A percentile compares a stretch with the other conserved stretches of the same genome.
These are phyloP conservation scores for Xerophyta viscosa DNA, from an alignment of 106 monocot genomes.

Conservation along the genomic window DNA sequence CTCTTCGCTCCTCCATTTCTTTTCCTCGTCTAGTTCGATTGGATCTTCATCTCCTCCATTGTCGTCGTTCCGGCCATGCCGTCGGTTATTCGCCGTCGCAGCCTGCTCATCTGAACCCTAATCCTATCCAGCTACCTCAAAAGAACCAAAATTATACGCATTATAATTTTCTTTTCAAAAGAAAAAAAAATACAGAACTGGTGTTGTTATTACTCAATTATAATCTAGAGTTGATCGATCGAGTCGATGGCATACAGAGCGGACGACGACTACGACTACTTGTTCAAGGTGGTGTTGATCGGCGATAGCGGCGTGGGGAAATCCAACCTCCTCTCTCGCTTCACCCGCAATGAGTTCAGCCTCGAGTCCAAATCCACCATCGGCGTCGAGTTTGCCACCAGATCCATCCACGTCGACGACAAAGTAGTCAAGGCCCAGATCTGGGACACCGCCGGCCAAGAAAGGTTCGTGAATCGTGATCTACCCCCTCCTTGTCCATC, in stretches of 20 bases:
- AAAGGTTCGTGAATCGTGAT: constrained; percentile 59
- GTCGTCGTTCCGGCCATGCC: no score
- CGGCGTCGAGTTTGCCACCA: constrained; percentile 69
- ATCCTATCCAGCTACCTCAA: no score
- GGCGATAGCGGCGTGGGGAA: constrained; percentile 56
- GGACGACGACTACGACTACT: constrained; percentile 55
- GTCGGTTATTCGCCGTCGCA: no score
- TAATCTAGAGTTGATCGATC: no score
- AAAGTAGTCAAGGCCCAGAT: constrained; percentile 92
- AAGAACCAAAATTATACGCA: no score
- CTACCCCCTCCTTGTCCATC: background rate
- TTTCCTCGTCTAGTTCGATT: no score
- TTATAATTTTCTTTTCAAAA: no score
- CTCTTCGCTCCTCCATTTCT: no score
- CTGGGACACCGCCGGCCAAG: constrained; percentile 90
- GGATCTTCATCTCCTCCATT: no score
- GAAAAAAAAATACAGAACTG: no score
- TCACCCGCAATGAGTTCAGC: constrained; percentile 78
- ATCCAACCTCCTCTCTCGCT: constrained; percentile 44
- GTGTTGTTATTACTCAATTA: no score
- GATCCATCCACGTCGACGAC: constrained; percentile 55
- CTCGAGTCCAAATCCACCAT: constrained; percentile 90
- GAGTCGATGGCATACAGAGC: constrained; percentile 35
- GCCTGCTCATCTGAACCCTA: no score
- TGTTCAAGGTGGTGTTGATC: constrained; percentile 80